A percentile compares a stretch with the other conserved stretches of the same genome.
Evolutionary conservation across 2,329 filamentous ascomycete genomes (phyloP).

Genomic region (Ramularia collo-cygni): DNA sequence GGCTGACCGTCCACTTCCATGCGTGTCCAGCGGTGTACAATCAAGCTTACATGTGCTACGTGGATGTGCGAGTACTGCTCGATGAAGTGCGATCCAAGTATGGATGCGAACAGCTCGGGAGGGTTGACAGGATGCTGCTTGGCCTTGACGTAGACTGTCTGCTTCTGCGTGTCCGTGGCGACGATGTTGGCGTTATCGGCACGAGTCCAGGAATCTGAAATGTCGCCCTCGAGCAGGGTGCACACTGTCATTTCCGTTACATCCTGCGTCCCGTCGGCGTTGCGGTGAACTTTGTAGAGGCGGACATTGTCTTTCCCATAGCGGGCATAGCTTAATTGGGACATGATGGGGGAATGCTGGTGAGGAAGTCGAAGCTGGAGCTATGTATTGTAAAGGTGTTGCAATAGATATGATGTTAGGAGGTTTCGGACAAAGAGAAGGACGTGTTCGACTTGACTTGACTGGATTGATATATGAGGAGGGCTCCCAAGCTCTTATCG

Average conservation of each 20-base stretch:
- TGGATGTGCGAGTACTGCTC: constrained; percentile 83
- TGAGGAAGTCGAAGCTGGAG: no score
- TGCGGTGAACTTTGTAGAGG: constrained; percentile 85
- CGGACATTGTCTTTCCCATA: constrained; percentile 98
- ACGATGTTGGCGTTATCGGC: constrained; percentile 95
- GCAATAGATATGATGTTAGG: constrained; percentile 2
- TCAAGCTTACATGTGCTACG: constrained; percentile 70
- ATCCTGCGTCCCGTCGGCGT: constrained; percentile 71
- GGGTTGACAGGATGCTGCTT: constrained; percentile 89
- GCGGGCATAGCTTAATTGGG: constrained; percentile 52
- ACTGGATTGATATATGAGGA: not conserved
- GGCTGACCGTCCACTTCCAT: constrained; percentile 80
- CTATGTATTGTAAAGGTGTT: no score
- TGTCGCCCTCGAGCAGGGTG: constrained; percentile 86
- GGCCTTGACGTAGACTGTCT: constrained; percentile 81
- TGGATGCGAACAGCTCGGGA: constrained; percentile 83
- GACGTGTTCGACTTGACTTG: no score
- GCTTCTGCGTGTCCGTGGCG: constrained; percentile 96
- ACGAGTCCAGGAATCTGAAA: constrained; percentile 79
- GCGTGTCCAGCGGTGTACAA: constrained; percentile 85
- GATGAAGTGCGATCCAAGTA: constrained; percentile 82
- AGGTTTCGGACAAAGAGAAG: not conserved
- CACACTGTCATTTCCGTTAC: constrained; percentile 94
- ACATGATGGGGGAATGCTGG: constrained; percentile 37
- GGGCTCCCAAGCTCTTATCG: not conserved